Base-by-base conservation (phyloP, 2,329 filamentous ascomycete genomes). In the Clarireedia monteithiana region DNA sequence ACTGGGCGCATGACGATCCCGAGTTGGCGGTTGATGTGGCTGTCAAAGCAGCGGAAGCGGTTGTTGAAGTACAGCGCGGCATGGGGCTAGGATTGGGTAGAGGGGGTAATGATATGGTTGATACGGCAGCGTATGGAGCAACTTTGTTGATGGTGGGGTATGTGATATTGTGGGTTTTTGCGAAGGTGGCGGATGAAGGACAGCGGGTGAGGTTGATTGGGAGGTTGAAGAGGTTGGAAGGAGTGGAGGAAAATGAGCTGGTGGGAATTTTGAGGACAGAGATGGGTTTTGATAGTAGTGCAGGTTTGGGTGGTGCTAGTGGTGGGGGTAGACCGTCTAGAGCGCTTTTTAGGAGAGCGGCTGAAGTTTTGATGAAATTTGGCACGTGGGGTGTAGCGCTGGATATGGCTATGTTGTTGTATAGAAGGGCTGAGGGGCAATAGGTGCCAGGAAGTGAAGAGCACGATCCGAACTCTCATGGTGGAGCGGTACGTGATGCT, bases 311-410 rank as follows among this genome's bases (percentile, higher is more conserved):
- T 39, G 5, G 17, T 17, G 15, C 36, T 7, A 30, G 10, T 39
- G 50, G 14, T 23, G 26, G 52, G 12, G 52, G 26, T 24, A 40
- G 49, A 9, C 55, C 50, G 4, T 46, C 58, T 15, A 62, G 56
- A 27, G 44, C 63, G 0, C 26, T 66, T 36, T 61, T 65, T 17
- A 61, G 59, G 38, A 63, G 53, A 59, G 63, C 59, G 3, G 61
- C 64, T 12, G 63, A 66, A 52, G 61, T 61, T 45, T 34, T 65
- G 38, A 64, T 55, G 23, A 47, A 52, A 7, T 42, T 62, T 34
- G 62, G 60, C 2, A 66, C 63, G 50, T 66, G 62, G 63, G 62
- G 60, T 36, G 58, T 56, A 2, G 53, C 59, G 30, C 46, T 64
- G 38, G 63, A 63, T 55, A 39, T 65, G 54, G 63, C 63, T 9